phyloP scores from a whole-genome alignment of 225 moss, liverwort and hornwort species.

The Marchantia polymorpha region DNA sequence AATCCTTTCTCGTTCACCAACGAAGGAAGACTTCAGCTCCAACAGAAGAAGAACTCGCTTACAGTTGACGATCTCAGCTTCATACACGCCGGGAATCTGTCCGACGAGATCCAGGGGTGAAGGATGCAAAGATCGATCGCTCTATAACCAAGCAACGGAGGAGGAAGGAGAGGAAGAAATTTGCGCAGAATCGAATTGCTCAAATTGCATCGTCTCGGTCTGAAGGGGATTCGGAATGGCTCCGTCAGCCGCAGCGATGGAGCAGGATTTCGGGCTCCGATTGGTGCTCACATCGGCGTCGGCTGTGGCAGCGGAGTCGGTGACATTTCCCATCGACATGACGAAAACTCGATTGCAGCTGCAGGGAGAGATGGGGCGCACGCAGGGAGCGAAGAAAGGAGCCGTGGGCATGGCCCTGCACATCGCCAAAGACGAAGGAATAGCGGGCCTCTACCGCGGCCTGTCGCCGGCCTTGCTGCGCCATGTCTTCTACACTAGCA shows the following conservation, averaged over 20 bases:
- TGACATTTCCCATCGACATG: slow-evolving; percentile 85
- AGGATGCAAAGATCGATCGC: too few species aligned
- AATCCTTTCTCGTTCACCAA: too few species aligned
- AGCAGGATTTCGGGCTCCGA: slow-evolving; percentile 65
- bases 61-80: too few species aligned
- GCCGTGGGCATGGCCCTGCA: slow-evolving; percentile 72
- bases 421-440: slow-evolving; percentile 77
- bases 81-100: too few species aligned
- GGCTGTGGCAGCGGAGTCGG: slow-evolving; percentile 75
- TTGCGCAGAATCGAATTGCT: too few species aligned
- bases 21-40: too few species aligned
- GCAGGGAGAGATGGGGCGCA: slow-evolving; percentile 69
- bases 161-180: too few species aligned
- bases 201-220: too few species aligned
- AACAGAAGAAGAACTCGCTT: too few species aligned
- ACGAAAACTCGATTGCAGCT: slow-evolving; percentile 93
- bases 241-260: slow-evolving; percentile 26
- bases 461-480: slow-evolving; percentile 85
- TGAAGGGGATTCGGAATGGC: slow-evolving; percentile 20
- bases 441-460: slow-evolving; percentile 75
- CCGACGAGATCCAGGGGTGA: too few species aligned
- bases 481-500: slow-evolving; percentile 87
- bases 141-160: too few species aligned
- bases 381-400: slow-evolving; percentile 52
- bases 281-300: slow-evolving; percentile 70